These are phyloP conservation scores for Artemisia annua DNA, from an alignment of 129 eudicot species.

Conservation along the genomic window DNA sequence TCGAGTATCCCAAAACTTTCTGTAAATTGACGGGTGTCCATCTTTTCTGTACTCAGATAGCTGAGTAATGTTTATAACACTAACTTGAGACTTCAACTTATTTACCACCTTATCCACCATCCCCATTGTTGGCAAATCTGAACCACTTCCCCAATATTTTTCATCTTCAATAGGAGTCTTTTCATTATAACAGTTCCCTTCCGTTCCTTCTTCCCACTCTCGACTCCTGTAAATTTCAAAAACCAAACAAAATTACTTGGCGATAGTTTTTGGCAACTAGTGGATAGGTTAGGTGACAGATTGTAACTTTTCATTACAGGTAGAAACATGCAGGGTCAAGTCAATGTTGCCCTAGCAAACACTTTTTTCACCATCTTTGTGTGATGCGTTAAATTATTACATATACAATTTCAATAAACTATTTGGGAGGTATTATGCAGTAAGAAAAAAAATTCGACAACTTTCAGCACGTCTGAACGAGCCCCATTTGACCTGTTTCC, in stretches of 20 bases:
- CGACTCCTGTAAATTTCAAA: slow-evolving; percentile 54
- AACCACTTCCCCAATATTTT: slow-evolving; percentile 85
- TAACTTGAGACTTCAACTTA: slow-evolving; percentile 64
- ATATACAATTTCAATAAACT: not conserved
- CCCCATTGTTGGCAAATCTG: slow-evolving; percentile 82
- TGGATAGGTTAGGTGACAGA: no score
- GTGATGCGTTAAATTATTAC: no score
- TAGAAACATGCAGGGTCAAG: no score
- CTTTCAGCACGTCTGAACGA: not conserved
- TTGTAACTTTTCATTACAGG: no score
- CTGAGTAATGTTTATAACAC: slow-evolving; percentile 88
- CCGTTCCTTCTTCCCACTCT: slow-evolving; percentile 73
- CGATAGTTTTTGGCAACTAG: no score
- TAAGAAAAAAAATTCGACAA: not conserved
- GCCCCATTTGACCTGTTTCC: not conserved
- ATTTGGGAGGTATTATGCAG: not conserved
- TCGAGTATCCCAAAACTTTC: slow-evolving; percentile 89
- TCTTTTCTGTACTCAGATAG: slow-evolving; percentile 95
- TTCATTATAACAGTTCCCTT: slow-evolving; percentile 87
- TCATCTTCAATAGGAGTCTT: slow-evolving; percentile 52
- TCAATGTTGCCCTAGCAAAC: no score
- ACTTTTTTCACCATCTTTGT: no score
- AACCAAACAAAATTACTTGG: not conserved
- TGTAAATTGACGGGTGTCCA: slow-evolving; percentile 79
- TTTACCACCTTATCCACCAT: slow-evolving; percentile 63